Evolutionary conservation across 78 protist species (phyloP).

Genomic region (slime mould (Dictyostelium discoideum)): dicty_2.7 NC_007089.4:4726501-4727000

Average conservation of each 20-base stretch:
- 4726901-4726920: slow-evolving; percentile 7
- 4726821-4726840: neutral
- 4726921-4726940: neutral
- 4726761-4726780: slow-evolving; percentile 39
- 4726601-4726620: neutral
- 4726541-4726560: slow-evolving; percentile 58
- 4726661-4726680: neutral
- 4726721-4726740: neutral
- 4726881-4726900: neutral
- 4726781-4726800: slow-evolving; percentile 6
- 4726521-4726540: slow-evolving; percentile 33
- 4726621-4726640: neutral
- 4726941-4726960: neutral
- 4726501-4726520: slow-evolving; percentile 14
- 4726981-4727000: slow-evolving; percentile 24
- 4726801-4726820: neutral
- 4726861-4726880: neutral
- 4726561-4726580: neutral
- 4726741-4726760: slow-evolving; percentile 30
- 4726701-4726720: neutral
- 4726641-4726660: neutral
- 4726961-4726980: slow-evolving; percentile 14
- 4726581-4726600: neutral
- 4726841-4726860: neutral
- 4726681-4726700: neutral